Base-by-base conservation (phyloP, 83 land plant species). In the Picea abies region DNA sequence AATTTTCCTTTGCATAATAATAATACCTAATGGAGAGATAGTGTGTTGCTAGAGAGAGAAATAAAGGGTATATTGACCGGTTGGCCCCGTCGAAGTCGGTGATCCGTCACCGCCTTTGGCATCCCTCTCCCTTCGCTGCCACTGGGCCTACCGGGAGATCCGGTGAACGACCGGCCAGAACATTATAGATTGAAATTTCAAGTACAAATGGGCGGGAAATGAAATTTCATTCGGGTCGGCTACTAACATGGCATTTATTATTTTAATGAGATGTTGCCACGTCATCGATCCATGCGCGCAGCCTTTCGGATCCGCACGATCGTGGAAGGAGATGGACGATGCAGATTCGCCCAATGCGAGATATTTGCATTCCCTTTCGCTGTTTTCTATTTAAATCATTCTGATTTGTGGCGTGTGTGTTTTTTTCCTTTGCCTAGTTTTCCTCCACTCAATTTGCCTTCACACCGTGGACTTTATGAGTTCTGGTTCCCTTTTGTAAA, bases 161-260 rank as follows among this genome's bases (percentile, higher is more conserved):
- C 75, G 22, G 75, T 71, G 49, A 37, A 26, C 20, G 39, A 71
- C 75, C 75, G 75, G 41, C 20, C 49, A 37, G 47, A 37, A 16
- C 19, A 71, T 3, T 14, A 37, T 37, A 37, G 22, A 71, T 71
- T 71, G 75, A 71, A 71, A 71, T 71, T 71, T 71, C 75, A 71
- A 71, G 75, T 71, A 71, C 75, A 44, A 71, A 71, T 71, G 11
- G 75, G 75, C 75, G 75, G 75, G 75, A 71, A 71, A 71, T 19
- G 49, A 71, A 71, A 37, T 71, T 71, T 44, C 35, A 71, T 35
- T 71, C 75, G 8, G 49, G n/a, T 71, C 75, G 47, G 75, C 47
- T 17, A 71, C 39, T 37, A 39, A 71, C 37, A 37, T 26, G 41
- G 75, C 75, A 71, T 71, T 71, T 37, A 39, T 71, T 71, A 47